These are phyloP conservation scores for Trichothecium roseum DNA, from an alignment of 2,329 filamentous ascomycete species.

Conservation along the genomic window DNA sequence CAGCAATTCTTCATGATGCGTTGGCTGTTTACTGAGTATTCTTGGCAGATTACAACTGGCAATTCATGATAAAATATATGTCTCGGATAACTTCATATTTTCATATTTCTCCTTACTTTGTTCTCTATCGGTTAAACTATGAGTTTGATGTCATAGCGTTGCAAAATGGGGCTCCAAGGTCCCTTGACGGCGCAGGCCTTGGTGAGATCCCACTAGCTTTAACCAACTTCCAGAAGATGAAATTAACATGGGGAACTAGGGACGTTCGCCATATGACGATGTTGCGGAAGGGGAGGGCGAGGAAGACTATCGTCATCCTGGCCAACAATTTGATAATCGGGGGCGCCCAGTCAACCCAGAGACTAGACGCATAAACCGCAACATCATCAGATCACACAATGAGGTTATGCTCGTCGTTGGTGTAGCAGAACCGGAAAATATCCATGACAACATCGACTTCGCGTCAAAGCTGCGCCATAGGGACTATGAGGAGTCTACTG, in stretches of 20 bases:
- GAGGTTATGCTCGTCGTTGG: slow-evolving; percentile 55
- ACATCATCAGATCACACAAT: slow-evolving; percentile 50
- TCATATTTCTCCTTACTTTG: no score
- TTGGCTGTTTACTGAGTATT: no score
- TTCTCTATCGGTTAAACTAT: no score
- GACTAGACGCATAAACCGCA: slow-evolving; percentile 43
- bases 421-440: slow-evolving; percentile 47
- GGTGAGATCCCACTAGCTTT: slow-evolving; percentile 23
- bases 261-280: slow-evolving; percentile 50
- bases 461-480: slow-evolving; percentile 32
- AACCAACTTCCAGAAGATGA: slow-evolving; percentile 2
- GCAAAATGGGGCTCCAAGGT: slow-evolving; percentile 42
- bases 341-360: slow-evolving; percentile 45
- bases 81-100: no score
- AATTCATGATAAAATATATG: no score
- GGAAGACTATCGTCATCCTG: slow-evolving; percentile 25
- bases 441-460: slow-evolving; percentile 23
- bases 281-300: slow-evolving; percentile 39
- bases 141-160: no score
- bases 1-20: no score
- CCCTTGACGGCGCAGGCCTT: slow-evolving; percentile 47
- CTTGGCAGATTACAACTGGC: no score
- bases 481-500: slow-evolving; percentile 36
- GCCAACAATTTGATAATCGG: slow-evolving; percentile 42
- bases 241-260: slow-evolving; percentile 25